phyloP scores from a whole-genome alignment of 1,284 basidiomycete genomes.

The Moniliophthora roreri region DNA sequence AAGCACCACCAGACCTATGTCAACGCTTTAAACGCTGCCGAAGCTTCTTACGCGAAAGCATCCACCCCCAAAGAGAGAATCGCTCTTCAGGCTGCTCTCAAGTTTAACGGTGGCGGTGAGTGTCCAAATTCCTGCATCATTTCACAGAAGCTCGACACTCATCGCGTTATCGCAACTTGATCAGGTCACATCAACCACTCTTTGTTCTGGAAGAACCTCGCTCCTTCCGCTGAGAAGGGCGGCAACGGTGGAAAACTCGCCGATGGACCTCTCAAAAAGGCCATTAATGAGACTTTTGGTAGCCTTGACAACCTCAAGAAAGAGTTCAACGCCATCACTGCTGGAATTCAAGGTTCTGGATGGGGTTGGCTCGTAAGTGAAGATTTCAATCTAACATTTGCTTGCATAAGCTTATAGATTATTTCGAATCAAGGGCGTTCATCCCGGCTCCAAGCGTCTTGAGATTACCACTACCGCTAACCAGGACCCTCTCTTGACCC shows the following conservation, averaged over 20 bases:
- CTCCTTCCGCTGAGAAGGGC: constrained; percentile 52
- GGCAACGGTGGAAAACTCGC: constrained; percentile 62
- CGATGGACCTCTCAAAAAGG: constrained; percentile 65
- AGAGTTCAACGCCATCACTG: constrained; percentile 71
- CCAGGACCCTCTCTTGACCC: constrained; percentile 83
- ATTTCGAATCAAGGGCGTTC: constrained; percentile 54
- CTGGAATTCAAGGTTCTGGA: constrained; percentile 85
- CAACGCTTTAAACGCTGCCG: constrained; percentile 74
- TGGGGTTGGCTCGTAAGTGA: constrained; percentile 87
- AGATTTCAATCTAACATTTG: constrained; percentile 5
- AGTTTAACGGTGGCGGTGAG: constrained; percentile 56
- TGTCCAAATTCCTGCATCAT: background rate
- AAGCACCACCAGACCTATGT: constrained; percentile 89
- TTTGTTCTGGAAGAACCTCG: constrained; percentile 92
- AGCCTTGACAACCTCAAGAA: constrained; percentile 66
- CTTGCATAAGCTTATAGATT: background rate
- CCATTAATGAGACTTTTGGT: constrained; percentile 70
- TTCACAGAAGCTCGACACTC: background rate
- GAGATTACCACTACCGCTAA: constrained; percentile 80
- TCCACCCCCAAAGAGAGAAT: constrained; percentile 37
- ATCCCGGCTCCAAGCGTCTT: constrained; percentile 61
- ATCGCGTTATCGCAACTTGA: constrained; percentile 15
- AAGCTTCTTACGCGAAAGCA: constrained; percentile 67
- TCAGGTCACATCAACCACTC: constrained; percentile 88
- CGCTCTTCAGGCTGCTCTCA: background rate